Evolutionary conservation across 306 rosid species (phyloP).

Genomic region (Nissolia schottii): DNA sequence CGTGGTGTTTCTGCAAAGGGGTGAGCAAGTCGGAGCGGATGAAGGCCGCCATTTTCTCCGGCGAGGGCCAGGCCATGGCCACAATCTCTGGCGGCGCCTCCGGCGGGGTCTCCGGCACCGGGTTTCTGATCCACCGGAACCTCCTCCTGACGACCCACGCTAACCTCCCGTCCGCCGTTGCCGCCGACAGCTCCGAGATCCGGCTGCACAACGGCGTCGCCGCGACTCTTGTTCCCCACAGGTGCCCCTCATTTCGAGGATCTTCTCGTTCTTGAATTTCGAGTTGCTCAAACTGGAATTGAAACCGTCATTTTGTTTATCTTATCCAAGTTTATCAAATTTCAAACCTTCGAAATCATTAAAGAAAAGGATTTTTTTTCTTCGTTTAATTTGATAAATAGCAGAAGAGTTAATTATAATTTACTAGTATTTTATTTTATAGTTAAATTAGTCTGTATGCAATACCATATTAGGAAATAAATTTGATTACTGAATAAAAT

Average conservation of each 20-base stretch:
- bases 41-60: conserved; percentile 71
- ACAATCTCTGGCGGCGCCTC: conserved; percentile 39
- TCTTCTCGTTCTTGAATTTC: not conserved
- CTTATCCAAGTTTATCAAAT: not conserved
- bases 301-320: not conserved
- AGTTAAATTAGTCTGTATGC: not conserved
- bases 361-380: no score
- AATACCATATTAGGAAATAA: no score
- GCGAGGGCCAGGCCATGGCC: conserved; percentile 67
- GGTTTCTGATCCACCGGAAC: conserved; percentile 82
- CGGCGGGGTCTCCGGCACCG: conserved; percentile 50
- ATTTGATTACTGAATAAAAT: no score
- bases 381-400: no score
- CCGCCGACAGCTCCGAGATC: conserved; percentile 81
- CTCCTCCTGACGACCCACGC: conserved; percentile 84
- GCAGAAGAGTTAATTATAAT: no score
- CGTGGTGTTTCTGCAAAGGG: conserved; percentile 98
- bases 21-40: conserved; percentile 80
- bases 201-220: conserved; percentile 69
- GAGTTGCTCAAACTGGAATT: not conserved
- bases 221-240: conserved; percentile 64
- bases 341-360: no score
- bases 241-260: conserved; percentile 27
- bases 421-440: not conserved
- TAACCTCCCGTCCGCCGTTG: conserved; percentile 65